Evolutionary conservation across 2,329 filamentous ascomycete species (phyloP), one percentile per base, ranked within the genome.

Genomic region (Alternaria incomplexa): DNA sequence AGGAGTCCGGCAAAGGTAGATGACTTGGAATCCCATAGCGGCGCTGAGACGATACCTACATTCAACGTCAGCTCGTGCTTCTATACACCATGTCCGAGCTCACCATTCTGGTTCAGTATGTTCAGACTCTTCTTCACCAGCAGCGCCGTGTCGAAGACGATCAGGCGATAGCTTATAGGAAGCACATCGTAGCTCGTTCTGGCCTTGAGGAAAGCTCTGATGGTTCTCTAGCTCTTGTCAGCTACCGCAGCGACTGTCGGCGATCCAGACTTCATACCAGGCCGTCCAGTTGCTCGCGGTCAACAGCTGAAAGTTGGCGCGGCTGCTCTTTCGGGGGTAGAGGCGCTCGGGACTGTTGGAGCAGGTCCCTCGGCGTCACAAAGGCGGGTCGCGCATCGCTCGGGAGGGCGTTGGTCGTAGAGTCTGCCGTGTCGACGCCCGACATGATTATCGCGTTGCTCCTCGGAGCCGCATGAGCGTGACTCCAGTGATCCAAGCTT

Each of bases 171-270:
- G 71, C 94, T 97, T 64, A 99, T 88, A 17, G 96, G 96, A 51
- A 99, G 87, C 70, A 99, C 96, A 83, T 99, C 96, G 85, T 99
- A 99, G 80, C 94, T 97, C 36, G 93, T 98, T 77, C 96, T 91
- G 72, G 96, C 91, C 81, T 94, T 97, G 79, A 99, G 89, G 83
- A 99, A 99, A 73, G 97, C 92, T 81, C 96, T 92, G 74, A 98
- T 94, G 67, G 92, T 91, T 84, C 90, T 90, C 94, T 72, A 68
- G 58, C 54, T 43, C 52, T 17, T 47, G 65, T 73, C 64, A 72
- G 67, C 68, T 51, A 26, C 23, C 57, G 25, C 55, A 11, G 32
- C 36, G 8, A 52, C 43, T 12, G 17, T 23, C 48, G 32, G 13
- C 13, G 15, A 30, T 26, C 15, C 12, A 17, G 32, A 7, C 17